A percentile compares a stretch with the other conserved stretches of the same genome.
Conservation (phyloP, 2,329 filamentous ascomycete species). For the Neofusicoccum ribis region DNA sequence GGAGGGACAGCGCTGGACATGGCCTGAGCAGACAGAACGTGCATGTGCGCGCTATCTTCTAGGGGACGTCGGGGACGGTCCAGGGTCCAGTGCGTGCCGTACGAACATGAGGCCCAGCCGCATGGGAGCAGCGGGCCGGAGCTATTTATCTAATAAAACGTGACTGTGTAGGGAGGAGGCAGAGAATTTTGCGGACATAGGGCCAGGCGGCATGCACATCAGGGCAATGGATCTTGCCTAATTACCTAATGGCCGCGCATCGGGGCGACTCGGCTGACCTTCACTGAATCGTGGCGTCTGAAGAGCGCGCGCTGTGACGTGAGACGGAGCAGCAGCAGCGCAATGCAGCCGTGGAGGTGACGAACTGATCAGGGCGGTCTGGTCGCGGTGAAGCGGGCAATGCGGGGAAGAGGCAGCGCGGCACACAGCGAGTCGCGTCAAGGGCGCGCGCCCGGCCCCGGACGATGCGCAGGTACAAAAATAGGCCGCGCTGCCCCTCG, state of each 20-base stretch:
- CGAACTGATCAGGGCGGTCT: conserved; percentile 13
- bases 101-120: conserved; percentile 15
- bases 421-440: conserved; percentile 1
- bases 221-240: conserved; percentile 18
- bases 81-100: not conserved
- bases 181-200: conserved; percentile 11
- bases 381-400: conserved; percentile 3
- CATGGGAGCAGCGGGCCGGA: conserved; percentile 19
- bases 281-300: conserved; percentile 21
- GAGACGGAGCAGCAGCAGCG: conserved; percentile 19
- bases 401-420: conserved; percentile 23
- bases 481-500: conserved; percentile 6
- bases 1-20: conserved; percentile 16
- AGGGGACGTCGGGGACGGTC: not conserved
- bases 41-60: conserved; percentile 13
- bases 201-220: conserved; percentile 15
- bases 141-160: conserved; percentile 18
- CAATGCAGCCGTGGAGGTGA: conserved; percentile 14
- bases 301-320: conserved; percentile 15
- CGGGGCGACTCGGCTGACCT: conserved; percentile 21
- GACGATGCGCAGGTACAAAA: conserved; percentile 14
- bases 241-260: conserved; percentile 23
- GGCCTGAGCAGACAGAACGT: conserved; percentile 18
- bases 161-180: conserved; percentile 9
- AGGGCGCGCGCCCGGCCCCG: not conserved